Evolutionary conservation across 202 grass and related monocot genomes (phyloP).

Genomic region (Setaria viridis): DNA sequence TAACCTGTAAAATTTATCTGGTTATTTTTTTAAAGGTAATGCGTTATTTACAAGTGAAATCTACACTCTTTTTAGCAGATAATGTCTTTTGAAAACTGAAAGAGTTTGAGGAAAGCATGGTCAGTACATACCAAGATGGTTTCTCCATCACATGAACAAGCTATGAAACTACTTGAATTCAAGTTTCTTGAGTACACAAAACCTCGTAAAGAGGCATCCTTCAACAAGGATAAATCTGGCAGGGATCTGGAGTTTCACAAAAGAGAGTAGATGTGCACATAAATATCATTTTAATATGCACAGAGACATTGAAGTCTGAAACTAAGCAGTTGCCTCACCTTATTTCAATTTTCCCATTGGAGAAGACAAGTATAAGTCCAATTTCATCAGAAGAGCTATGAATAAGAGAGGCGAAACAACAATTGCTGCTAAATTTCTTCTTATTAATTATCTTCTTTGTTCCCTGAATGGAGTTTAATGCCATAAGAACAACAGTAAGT

Average conservation of each 20-base stretch:
- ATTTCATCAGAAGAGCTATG: slow-evolving; percentile 63
- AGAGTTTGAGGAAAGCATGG: slow-evolving; percentile 39
- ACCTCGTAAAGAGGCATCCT: slow-evolving; percentile 69
- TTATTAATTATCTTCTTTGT: slow-evolving; percentile 84
- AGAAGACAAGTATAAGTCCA: slow-evolving; percentile 80
- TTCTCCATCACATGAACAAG: slow-evolving; percentile 85
- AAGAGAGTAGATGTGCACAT: slow-evolving; percentile 24
- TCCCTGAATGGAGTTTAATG: slow-evolving; percentile 55
- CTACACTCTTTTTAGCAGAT: slow-evolving; percentile 12
- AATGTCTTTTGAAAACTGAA: slow-evolving; percentile 2
- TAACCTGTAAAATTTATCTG: slow-evolving; percentile 66
- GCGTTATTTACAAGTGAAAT: slow-evolving; percentile 12
- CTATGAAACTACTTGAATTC: slow-evolving; percentile 57
- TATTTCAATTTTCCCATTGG: slow-evolving; percentile 84
- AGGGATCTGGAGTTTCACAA: slow-evolving; percentile 79
- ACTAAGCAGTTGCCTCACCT: slow-evolving; percentile 55
- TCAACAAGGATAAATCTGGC: slow-evolving; percentile 85
- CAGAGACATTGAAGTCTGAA: not conserved
- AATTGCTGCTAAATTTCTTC: slow-evolving; percentile 72
- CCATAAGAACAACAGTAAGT: slow-evolving; percentile 15
- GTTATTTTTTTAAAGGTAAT: slow-evolving; percentile 11
- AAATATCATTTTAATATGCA: slow-evolving; percentile 25
- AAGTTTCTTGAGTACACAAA: slow-evolving; percentile 64
- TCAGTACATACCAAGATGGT: slow-evolving; percentile 66
- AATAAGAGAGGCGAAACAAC: slow-evolving; percentile 84